A percentile compares a stretch with the other conserved stretches of the same genome.
Evolutionary conservation across 2,329 filamentous ascomycete species (phyloP).

Genomic region (Ophiosphaerella korrae): DNA sequence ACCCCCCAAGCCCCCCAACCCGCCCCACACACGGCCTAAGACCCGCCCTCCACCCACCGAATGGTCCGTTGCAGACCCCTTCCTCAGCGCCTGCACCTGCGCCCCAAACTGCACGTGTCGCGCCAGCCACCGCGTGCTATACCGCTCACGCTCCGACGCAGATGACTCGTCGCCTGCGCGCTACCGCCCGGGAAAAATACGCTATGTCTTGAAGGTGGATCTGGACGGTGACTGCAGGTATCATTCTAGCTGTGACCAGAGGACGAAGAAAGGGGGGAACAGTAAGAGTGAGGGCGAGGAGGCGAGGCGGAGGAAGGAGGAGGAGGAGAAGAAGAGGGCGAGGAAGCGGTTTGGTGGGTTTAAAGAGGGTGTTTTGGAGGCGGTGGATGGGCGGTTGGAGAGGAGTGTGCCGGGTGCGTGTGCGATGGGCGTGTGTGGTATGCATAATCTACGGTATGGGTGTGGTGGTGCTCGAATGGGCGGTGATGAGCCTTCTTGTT

Average conservation of each 20-base stretch:
- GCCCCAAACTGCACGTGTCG: conserved; percentile 35
- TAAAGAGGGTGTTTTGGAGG: conserved; percentile 19
- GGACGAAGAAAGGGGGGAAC: conserved; percentile 2
- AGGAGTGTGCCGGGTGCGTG: conserved; percentile 1
- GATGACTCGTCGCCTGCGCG: background rate
- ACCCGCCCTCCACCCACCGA: conserved; percentile 17
- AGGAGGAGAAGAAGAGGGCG: conserved; percentile 9
- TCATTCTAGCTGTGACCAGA: conserved; percentile 14
- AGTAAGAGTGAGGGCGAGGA: conserved; percentile 1
- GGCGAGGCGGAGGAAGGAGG: conserved; percentile 6
- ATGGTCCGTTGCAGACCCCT: conserved; percentile 28
- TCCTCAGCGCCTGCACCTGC: conserved; percentile 38
- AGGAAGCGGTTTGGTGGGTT: conserved; percentile 13
- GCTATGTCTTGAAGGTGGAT: conserved; percentile 33
- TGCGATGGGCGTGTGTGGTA: no score
- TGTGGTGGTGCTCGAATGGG: no score
- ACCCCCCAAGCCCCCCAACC: conserved; percentile 1
- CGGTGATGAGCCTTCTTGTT: no score
- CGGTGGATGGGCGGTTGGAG: conserved; percentile 15
- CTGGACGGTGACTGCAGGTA: conserved; percentile 35
- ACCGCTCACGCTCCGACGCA: conserved; percentile 13
- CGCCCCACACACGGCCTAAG: background rate
- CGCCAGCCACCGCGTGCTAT: conserved; percentile 34
- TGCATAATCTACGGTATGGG: no score
- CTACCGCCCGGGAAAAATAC: conserved; percentile 27